These are phyloP conservation scores for Suhomyces chickasaworum DNA, from an alignment of 1,139 yeast species.

Conservation along the genomic window DNA sequence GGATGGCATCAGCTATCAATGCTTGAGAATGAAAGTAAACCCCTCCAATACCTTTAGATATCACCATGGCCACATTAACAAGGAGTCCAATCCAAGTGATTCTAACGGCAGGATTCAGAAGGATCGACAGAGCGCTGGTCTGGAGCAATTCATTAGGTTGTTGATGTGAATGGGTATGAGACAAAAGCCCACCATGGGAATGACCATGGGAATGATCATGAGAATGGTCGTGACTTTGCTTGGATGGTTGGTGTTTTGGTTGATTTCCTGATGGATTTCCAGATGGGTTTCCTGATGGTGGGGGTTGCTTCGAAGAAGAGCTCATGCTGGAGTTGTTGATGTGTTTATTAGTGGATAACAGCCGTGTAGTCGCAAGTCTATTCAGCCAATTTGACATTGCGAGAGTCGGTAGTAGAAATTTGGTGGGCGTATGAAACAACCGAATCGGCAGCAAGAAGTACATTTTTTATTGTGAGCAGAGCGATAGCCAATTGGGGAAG, in stretches of 20 bases:
- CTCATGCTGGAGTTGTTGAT: background rate
- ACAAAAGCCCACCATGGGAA: constrained; percentile 10
- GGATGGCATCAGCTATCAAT: constrained; percentile 89
- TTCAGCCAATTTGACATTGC: constrained; percentile 2
- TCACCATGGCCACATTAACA: constrained; percentile 83
- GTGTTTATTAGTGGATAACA: background rate
- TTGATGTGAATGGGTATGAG: constrained; percentile 38
- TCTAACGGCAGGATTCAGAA: constrained; percentile 79
- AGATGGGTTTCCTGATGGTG: background rate
- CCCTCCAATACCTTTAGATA: constrained; percentile 87
- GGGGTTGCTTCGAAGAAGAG: background rate
- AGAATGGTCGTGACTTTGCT: constrained; percentile 9
- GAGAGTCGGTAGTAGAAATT: constrained; percentile 9
- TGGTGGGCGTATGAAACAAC: constrained; percentile 8
- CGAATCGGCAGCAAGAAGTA: constrained; percentile 5
- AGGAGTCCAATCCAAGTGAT: constrained; percentile 90
- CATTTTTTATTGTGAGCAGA: constrained; percentile 5
- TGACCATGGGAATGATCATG: constrained; percentile 31
- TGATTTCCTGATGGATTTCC: no score
- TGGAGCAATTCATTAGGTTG: constrained; percentile 47
- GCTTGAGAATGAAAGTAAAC: constrained; percentile 93
- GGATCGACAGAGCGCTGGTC: constrained; percentile 30
- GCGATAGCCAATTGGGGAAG: background rate
- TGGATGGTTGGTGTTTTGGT: no score
- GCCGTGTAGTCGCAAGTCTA: background rate